A percentile compares a stretch with the other conserved stretches of the same genome.
These are phyloP conservation scores for Boletus edulis DNA, from an alignment of 768 basidiomycete genomes.

Conservation along the genomic window DNA sequence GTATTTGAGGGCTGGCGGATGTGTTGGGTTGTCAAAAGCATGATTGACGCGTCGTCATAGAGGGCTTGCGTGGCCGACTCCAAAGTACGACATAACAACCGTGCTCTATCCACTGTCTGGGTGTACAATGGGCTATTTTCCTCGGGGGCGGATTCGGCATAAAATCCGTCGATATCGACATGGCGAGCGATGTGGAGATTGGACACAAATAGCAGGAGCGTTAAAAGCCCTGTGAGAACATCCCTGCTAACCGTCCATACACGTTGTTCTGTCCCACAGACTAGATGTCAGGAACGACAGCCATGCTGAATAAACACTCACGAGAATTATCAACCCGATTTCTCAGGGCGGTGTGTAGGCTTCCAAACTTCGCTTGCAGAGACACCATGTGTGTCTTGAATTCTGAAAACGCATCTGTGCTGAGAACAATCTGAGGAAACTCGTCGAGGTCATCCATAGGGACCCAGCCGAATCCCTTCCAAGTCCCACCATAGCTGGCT, in stretches of 20 bases:
- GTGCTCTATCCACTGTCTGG: constrained; percentile 67
- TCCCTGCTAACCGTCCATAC: constrained; percentile 43
- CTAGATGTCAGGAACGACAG: constrained; percentile 2
- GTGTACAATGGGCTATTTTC: constrained; percentile 52
- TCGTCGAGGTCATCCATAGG: constrained; percentile 49
- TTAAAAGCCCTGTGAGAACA: constrained; percentile 53
- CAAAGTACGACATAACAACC: constrained; percentile 62
- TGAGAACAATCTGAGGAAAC: constrained; percentile 45
- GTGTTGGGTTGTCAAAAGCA: constrained; percentile 58
- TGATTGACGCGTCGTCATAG: constrained; percentile 64
- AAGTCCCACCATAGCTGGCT: constrained; percentile 69
- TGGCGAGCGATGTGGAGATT: constrained; percentile 78
- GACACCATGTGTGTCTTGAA: constrained; percentile 45
- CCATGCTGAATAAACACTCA: constrained; percentile 13
- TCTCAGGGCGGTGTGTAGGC: constrained; percentile 26
- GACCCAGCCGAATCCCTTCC: constrained; percentile 88
- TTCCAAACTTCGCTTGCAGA: constrained; percentile 50
- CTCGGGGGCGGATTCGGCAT: constrained; percentile 41
- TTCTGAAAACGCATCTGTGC: constrained; percentile 52
- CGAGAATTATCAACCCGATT: constrained; percentile 20
- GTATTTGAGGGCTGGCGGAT: constrained; percentile 16
- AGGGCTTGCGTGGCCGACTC: constrained; percentile 71
- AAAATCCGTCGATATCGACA: constrained; percentile 79
- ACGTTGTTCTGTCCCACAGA: constrained; percentile 20
- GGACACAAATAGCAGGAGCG: constrained; percentile 56